A percentile compares a stretch with the other conserved stretches of the same genome.
Conservation (phyloP, 1,284 basidiomycete genomes). For the Ceratobasidium sp. region DNA sequence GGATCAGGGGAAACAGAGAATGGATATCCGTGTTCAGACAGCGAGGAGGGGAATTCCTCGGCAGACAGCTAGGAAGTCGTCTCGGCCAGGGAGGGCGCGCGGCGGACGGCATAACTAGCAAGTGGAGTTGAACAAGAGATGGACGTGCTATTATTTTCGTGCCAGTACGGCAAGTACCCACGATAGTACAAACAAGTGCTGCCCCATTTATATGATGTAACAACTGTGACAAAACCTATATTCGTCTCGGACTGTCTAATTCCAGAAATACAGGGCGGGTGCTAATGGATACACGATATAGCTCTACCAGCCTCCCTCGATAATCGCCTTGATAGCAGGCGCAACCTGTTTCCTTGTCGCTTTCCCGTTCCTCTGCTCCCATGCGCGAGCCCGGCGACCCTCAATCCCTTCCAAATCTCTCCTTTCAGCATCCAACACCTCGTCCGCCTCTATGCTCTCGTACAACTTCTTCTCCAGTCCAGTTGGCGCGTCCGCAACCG, state of each 20-base stretch:
- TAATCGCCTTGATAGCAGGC: slow-evolving; percentile 70
- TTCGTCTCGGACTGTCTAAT: not conserved
- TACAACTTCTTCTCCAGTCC: slow-evolving; percentile 51
- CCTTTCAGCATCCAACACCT: slow-evolving; percentile 62
- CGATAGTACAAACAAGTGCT: not conserved
- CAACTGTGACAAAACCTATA: not conserved
- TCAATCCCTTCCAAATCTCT: slow-evolving; percentile 52
- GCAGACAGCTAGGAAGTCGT: not conserved
- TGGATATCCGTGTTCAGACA: not conserved
- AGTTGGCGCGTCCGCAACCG: slow-evolving; percentile 45
- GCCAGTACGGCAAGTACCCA: no score
- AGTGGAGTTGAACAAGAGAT: no score
- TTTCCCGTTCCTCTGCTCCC: slow-evolving; percentile 78
- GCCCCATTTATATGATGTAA: slow-evolving; percentile 1
- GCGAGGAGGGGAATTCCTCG: not conserved
- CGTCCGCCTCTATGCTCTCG: slow-evolving; percentile 66
- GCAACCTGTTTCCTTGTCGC: slow-evolving; percentile 85
- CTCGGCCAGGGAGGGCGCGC: not conserved
- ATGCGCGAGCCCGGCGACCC: slow-evolving; percentile 61
- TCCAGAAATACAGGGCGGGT: not conserved
- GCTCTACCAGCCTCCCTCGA: slow-evolving; percentile 49
- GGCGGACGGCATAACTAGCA: not conserved
- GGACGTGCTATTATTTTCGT: no score
- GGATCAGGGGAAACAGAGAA: not conserved
- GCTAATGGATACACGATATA: not conserved